Evolutionary conservation across 2,329 filamentous ascomycete species (phyloP).

Genomic region (Fusarium buharicum): DNA sequence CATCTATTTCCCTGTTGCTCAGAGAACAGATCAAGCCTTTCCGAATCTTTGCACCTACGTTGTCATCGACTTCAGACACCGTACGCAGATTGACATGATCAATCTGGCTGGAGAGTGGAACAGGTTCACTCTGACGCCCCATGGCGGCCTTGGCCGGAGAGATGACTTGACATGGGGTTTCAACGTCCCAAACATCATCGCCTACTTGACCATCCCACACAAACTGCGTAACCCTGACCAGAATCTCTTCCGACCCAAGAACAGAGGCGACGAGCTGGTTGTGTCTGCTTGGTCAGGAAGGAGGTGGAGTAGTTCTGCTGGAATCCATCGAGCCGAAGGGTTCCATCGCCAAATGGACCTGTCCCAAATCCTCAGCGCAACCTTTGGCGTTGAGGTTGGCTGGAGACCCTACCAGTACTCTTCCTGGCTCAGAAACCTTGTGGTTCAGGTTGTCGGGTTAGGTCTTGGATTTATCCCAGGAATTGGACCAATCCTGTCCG

Average conservation of each 20-base stretch:
- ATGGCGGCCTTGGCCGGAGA: not conserved
- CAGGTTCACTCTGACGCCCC: accelerated
- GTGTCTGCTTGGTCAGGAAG: not conserved
- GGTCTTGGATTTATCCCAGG: conserved; percentile 7
- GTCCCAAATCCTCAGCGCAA: conserved; percentile 7
- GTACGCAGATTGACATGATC: accelerated
- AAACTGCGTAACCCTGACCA: conserved; percentile 12
- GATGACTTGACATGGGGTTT: conserved; percentile 5
- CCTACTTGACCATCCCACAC: conserved; percentile 9
- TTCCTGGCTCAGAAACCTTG: not conserved
- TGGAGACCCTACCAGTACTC: conserved; percentile 15
- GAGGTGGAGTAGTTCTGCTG: not conserved
- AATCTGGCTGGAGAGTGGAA: accelerated
- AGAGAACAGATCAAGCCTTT: conserved; percentile 1
- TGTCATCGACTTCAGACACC: conserved; percentile 19
- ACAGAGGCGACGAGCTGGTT: not conserved
- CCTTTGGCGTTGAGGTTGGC: conserved; percentile 7
- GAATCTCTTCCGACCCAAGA: not conserved
- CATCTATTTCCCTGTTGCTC: conserved; percentile 1
- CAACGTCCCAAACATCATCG: not conserved
- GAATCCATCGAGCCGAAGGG: accelerated
- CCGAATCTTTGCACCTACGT: conserved; percentile 3
- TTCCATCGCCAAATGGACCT: conserved; percentile 24
- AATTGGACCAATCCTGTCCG: not conserved
- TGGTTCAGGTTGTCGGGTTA: not conserved